These are phyloP conservation scores for Suillus bovinus DNA, from an alignment of 768 basidiomycete species.

Conservation along the genomic window DNA sequence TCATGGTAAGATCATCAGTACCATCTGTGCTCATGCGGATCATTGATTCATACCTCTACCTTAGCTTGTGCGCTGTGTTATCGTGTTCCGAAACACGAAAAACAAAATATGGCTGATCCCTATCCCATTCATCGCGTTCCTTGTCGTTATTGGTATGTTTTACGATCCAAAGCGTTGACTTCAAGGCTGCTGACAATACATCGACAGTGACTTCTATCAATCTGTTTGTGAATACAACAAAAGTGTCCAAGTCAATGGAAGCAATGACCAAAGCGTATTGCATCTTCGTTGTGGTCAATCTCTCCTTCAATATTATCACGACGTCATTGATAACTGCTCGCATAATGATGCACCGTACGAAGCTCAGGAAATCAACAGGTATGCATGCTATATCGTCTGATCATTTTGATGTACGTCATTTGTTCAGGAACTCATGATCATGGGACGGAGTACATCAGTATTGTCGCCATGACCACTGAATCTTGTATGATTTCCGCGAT, in stretches of 20 bases:
- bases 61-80: slow-evolving; percentile 2
- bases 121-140: not conserved
- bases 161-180: not conserved
- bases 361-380: not conserved
- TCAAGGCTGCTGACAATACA: not conserved
- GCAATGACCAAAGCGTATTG: not conserved
- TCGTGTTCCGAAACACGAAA: not conserved
- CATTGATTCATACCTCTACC: not conserved
- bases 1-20: slow-evolving; percentile 21
- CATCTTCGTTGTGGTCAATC: not conserved
- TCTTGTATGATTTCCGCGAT: slow-evolving; percentile 10
- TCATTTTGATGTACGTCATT: not conserved
- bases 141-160: slow-evolving; percentile 4
- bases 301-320: slow-evolving; percentile 1
- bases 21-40: slow-evolving; percentile 8
- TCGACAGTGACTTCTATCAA: not conserved
- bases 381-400: not conserved
- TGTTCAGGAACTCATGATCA: not conserved
- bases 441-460: slow-evolving; percentile 1
- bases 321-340: not conserved
- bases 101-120: slow-evolving; percentile 2
- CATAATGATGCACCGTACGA: slow-evolving; percentile 1
- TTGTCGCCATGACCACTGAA: slow-evolving; percentile 5
- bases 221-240: not conserved
- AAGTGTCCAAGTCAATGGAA: not conserved